phyloP scores from a whole-genome alignment of 2,329 filamentous ascomycete species.

The Furcasterigmium furcatum region DNA sequence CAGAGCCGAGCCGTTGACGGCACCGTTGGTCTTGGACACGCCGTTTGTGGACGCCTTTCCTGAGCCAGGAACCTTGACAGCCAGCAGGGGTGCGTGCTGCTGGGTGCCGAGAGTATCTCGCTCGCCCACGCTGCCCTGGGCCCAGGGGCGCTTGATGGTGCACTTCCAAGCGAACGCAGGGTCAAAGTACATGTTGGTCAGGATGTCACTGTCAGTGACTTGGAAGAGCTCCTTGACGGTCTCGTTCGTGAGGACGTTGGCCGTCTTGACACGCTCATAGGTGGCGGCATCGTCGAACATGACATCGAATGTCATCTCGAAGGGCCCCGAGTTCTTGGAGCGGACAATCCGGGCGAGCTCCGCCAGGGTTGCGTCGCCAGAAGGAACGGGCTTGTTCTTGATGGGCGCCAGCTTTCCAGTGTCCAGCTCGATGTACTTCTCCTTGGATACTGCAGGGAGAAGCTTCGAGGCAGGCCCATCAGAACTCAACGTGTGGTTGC shows the following conservation, averaged over 20 bases:
- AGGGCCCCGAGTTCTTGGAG: conserved; percentile 49
- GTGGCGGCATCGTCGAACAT: conserved; percentile 35
- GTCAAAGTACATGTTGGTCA: conserved; percentile 38
- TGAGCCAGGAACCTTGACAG: conserved; percentile 16
- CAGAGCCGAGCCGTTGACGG: background rate
- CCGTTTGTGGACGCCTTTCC: background rate
- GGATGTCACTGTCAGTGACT: conserved; percentile 20
- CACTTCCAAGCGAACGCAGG: conserved; percentile 43
- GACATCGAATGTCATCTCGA: conserved; percentile 48
- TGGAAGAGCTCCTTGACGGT: conserved; percentile 20
- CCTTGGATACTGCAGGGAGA: background rate
- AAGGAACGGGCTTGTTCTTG: conserved; percentile 3
- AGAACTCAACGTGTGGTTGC: too few species aligned
- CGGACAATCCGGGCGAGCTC: conserved; percentile 39
- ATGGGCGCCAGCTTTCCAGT: background rate
- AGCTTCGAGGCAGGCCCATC: too few species aligned
- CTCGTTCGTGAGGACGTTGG: conserved; percentile 26
- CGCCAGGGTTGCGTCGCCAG: conserved; percentile 10
- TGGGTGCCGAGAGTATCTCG: conserved; percentile 32
- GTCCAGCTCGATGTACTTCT: background rate
- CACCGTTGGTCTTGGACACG: too few species aligned
- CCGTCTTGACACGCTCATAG: conserved; percentile 30
- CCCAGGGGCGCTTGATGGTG: conserved; percentile 31
- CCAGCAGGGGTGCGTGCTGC: conserved; percentile 30
- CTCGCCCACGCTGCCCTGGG: conserved; percentile 30